Evolutionary conservation across 129 eudicot genomes (phyloP).

Genomic region (Scalesia atractyloides): DNA sequence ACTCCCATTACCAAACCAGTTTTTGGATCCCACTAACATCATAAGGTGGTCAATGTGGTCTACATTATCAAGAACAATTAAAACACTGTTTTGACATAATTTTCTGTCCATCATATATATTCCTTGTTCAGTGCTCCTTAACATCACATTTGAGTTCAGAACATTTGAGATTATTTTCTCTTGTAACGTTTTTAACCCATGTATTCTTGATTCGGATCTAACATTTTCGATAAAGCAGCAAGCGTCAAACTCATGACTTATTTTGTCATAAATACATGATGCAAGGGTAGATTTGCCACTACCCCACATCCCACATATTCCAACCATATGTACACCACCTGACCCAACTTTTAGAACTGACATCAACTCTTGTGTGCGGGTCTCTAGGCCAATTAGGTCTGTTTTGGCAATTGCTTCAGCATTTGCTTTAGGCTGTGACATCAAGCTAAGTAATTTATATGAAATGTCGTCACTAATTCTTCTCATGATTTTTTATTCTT

Average conservation of each 20-base stretch:
- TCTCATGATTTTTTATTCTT: conserved; percentile 13
- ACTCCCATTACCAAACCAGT: conserved; percentile 36
- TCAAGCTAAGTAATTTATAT: neutral
- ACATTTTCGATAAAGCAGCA: conserved; percentile 16
- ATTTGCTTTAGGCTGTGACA: neutral
- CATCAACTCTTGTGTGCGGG: conserved; percentile 13
- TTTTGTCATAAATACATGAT: conserved; percentile 11
- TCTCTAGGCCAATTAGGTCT: neutral
- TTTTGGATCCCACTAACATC: conserved; percentile 22
- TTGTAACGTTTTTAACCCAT: conserved; percentile 19
- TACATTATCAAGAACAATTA: conserved; percentile 34
- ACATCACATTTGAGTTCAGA: neutral
- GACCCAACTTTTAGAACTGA: conserved; percentile 11
- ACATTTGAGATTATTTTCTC: conserved; percentile 11
- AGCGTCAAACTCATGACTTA: conserved; percentile 18
- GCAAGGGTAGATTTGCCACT: conserved; percentile 36
- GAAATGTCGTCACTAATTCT: neutral
- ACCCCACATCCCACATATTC: conserved; percentile 29
- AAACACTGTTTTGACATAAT: conserved; percentile 13
- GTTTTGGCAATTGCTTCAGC: neutral
- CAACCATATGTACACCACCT: conserved; percentile 25
- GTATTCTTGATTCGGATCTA: neutral
- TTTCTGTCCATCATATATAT: neutral
- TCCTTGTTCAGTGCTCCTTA: neutral
- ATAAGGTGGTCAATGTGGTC: conserved; percentile 15